Base-by-base conservation (phyloP, 1,284 basidiomycete species). In the Cryptococcus sp. region DNA sequence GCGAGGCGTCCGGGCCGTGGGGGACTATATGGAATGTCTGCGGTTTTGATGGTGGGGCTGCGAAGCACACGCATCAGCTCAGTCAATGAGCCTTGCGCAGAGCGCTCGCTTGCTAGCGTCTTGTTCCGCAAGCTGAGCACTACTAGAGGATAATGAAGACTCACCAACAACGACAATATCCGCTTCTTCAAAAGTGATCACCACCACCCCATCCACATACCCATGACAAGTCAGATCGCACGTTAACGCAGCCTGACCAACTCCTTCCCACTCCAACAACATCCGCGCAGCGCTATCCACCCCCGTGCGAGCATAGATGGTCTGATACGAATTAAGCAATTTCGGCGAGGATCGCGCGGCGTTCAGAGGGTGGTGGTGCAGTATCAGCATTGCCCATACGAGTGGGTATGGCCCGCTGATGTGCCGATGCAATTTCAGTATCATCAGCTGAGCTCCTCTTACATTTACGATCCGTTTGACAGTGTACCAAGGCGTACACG, bases 241-340 rank as follows among this genome's bases (percentile, higher is more conserved):
- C 19, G 27, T 54, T 22, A 54, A n/a, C 16, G 25, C 53, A 39
- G 60, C 54, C 46, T 60, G 69, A 1, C 65, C 59, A 4, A 75
- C 59, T 41, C 68, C 63, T 17, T 70, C 60, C 78, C 91, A 93
- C 19, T 84, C 86, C 59, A 93, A 4, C 82, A 84, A 75, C 89
- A 88, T 22, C 85, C 82, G 1, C 89, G 90, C 72, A 81, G 86
- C 63, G 82, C 83, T 45, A 74, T 93, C 91, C n/a, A 92, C 90
- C n/a, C 86, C 85, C 0, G 89, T 91, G 80, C 86, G 25, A 74
- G 82, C 57, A 88, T 81, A 60, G 73, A 79, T 1, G 81, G 81
- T 57, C 50, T 78, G 68, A 39, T 59, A 56, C 8, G 62, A 64
- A 6, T 59, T 60, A 4, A 69, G 64, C 1, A 73, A 58, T 3